phyloP scores from a whole-genome alignment of 257 asterid species.

The Linaria vulgaris region DNA sequence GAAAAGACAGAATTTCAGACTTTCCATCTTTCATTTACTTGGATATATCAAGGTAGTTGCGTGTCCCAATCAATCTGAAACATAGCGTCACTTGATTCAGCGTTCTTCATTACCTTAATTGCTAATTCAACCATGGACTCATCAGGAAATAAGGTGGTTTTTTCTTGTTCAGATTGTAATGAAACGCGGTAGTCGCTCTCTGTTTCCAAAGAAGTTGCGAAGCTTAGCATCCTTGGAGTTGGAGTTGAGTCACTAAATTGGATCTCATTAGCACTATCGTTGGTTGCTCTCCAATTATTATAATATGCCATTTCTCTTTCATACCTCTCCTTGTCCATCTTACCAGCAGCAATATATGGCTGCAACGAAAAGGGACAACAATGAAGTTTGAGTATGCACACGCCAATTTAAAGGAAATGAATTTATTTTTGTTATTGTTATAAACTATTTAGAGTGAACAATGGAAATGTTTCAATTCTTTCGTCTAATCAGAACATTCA shows the following conservation, averaged over 20 bases:
- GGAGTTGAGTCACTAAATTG: constrained; percentile 18
- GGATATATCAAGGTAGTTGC: constrained; percentile 14
- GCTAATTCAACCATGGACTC: constrained; percentile 39
- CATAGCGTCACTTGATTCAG: constrained; percentile 39
- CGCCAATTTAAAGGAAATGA: too few species aligned
- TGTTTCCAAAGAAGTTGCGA: constrained; percentile 30
- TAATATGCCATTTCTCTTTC: constrained; percentile 44
- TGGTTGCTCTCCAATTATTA: constrained; percentile 23
- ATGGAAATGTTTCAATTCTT: too few species aligned
- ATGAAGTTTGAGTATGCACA: background rate
- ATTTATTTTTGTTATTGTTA: too few species aligned
- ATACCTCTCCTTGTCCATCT: constrained; percentile 64
- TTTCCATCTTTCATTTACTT: background rate
- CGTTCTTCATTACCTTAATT: constrained; percentile 42
- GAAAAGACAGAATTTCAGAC: background rate
- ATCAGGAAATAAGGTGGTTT: constrained; percentile 29
- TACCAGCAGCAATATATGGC: constrained; percentile 66
- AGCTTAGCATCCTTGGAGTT: constrained; percentile 31
- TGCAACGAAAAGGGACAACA: constrained; percentile 27
- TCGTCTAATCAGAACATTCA: too few species aligned
- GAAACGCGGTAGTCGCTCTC: constrained; percentile 48
- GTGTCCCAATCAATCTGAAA: constrained; percentile 50
- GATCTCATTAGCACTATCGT: constrained; percentile 20
- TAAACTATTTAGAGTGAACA: too few species aligned
- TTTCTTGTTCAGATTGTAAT: constrained; percentile 27